Evolutionary conservation across 768 basidiomycete species (phyloP).

Genomic region (Phlegmacium glaucopus): DNA sequence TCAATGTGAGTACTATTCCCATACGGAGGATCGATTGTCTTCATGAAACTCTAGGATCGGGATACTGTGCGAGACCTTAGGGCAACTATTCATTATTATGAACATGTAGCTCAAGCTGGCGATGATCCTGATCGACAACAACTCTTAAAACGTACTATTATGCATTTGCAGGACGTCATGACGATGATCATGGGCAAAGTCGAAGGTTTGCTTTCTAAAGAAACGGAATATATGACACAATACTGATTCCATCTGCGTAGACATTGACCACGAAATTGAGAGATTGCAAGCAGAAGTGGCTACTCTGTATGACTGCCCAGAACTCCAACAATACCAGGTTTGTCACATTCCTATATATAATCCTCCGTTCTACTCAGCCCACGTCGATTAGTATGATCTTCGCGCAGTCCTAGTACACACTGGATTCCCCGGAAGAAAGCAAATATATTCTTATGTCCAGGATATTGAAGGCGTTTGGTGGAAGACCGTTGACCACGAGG

Average conservation of each 20-base stretch:
- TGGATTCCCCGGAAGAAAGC: conserved; percentile 72
- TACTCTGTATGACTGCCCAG: conserved; percentile 56
- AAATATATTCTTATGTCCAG: conserved; percentile 76
- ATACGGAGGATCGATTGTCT: neutral
- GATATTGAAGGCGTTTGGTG: conserved; percentile 67
- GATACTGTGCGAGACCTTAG: conserved; percentile 63
- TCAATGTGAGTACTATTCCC: conserved; percentile 45
- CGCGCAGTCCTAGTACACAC: conserved; percentile 77
- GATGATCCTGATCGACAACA: conserved; percentile 45
- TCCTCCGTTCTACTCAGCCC: neutral
- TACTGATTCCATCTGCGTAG: conserved; percentile 29
- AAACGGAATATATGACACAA: neutral
- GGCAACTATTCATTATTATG: conserved; percentile 66
- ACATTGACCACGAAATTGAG: conserved; percentile 46
- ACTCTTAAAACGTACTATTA: conserved; percentile 38
- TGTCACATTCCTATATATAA: conserved; percentile 12
- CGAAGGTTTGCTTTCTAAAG: conserved; percentile 37
- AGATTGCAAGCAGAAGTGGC: conserved; percentile 41
- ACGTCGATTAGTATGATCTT: conserved; percentile 62
- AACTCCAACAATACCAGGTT: conserved; percentile 60
- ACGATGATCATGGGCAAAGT: conserved; percentile 49
- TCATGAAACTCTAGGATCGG: conserved; percentile 39
- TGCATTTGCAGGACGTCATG: conserved; percentile 52
- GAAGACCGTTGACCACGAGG: conserved; percentile 71
- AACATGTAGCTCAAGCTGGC: conserved; percentile 53